A percentile compares a stretch with the other conserved stretches of the same genome.
These are phyloP conservation scores for Tirmania nivea DNA, from an alignment of 495 filamentous ascomycete species.

Conservation along the genomic window DNA sequence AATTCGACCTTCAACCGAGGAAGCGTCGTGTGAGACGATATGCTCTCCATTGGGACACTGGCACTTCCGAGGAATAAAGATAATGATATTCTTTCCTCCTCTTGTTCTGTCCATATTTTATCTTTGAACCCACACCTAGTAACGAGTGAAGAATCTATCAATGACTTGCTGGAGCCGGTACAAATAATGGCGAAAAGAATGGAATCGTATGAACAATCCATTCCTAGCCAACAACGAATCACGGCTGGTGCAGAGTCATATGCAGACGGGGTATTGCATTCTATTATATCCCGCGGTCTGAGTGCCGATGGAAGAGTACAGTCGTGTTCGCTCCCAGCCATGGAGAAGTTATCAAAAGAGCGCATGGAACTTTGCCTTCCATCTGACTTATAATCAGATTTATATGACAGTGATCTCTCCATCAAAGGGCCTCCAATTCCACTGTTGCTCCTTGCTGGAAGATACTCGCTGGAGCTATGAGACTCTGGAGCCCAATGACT, in stretches of 20 bases:
- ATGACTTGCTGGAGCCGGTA: slow-evolving; percentile 73
- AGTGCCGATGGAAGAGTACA: slow-evolving; percentile 9
- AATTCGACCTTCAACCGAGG: slow-evolving; percentile 62
- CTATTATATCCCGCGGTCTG: slow-evolving; percentile 12
- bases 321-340: slow-evolving; percentile 15
- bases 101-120: slow-evolving; percentile 41
- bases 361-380: slow-evolving; percentile 55
- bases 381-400: slow-evolving; percentile 93
- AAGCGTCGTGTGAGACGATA: slow-evolving; percentile 44
- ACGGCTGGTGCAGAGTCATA: slow-evolving; percentile 67
- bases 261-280: slow-evolving; percentile 12
- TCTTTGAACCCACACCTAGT: slow-evolving; percentile 46
- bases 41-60: not conserved
- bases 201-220: slow-evolving; percentile 63
- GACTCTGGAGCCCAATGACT: slow-evolving; percentile 68
- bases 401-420: slow-evolving; percentile 79
- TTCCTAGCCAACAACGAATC: slow-evolving; percentile 84
- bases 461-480: slow-evolving; percentile 51
- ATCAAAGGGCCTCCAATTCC: slow-evolving; percentile 66
- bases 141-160: slow-evolving; percentile 48
- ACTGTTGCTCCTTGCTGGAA: slow-evolving; percentile 57
- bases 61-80: slow-evolving; percentile 81
- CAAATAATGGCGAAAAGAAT: slow-evolving; percentile 83
- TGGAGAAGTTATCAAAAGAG: slow-evolving; percentile 17
- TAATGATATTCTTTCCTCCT: slow-evolving; percentile 45